phyloP scores from a whole-genome alignment of 768 basidiomycete species.

The Leccinum subgranulosum region DNA sequence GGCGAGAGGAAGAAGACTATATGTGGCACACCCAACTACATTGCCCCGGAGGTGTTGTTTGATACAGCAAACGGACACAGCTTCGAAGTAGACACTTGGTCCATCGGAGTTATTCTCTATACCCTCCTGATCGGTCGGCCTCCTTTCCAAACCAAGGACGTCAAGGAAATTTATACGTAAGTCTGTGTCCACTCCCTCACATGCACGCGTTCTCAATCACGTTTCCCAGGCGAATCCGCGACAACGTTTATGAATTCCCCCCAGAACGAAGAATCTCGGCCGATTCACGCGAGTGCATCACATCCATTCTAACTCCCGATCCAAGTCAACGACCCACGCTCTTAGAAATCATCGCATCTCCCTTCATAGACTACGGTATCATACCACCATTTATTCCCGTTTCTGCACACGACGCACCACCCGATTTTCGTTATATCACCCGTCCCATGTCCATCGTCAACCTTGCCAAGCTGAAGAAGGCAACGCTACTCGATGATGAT shows the following conservation, averaged over 20 bases:
- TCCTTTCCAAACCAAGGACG: conserved; percentile 97
- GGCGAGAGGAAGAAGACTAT: conserved; percentile 99
- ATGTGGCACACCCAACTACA: conserved; percentile 98
- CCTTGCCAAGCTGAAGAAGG: conserved; percentile 62
- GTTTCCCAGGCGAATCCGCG: conserved; percentile 73
- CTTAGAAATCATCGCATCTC: conserved; percentile 78
- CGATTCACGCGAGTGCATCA: conserved; percentile 75
- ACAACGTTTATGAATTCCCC: conserved; percentile 93
- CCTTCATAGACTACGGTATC: conserved; percentile 79
- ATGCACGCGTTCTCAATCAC: conserved; percentile 1
- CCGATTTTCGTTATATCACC: conserved; percentile 71
- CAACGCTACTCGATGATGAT: conserved; percentile 64
- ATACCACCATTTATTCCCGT: conserved; percentile 80
- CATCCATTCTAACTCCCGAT: conserved; percentile 80
- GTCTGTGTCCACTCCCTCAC: conserved; percentile 16
- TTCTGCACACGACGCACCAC: conserved; percentile 70
- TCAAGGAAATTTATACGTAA: conserved; percentile 93
- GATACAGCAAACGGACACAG: conserved; percentile 95
- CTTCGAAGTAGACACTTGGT: conserved; percentile 99
- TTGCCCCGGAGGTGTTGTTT: conserved; percentile 96
- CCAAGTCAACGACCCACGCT: conserved; percentile 81
- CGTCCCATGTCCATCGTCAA: conserved; percentile 62
- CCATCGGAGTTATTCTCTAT: conserved; percentile 94
- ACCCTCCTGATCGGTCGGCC: conserved; percentile 93
- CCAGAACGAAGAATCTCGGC: conserved; percentile 65